phyloP scores from a whole-genome alignment of 495 filamentous ascomycete species.

The Xeromyces bisporus region DNA sequence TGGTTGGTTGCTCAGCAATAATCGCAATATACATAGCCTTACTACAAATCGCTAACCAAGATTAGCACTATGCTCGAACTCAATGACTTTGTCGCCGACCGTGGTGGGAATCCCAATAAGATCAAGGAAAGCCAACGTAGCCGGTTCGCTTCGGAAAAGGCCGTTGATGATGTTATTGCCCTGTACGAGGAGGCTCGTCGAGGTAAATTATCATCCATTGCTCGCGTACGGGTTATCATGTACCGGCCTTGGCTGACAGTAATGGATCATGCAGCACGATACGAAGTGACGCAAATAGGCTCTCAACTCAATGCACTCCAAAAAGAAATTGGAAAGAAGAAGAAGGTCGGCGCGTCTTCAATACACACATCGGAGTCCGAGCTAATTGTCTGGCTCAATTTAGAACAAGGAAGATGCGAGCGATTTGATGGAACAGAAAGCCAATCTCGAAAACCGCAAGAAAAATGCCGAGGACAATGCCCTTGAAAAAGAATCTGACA shows the following conservation, averaged over 20 bases:
- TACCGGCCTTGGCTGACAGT: constrained; percentile 1
- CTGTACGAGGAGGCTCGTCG: constrained; percentile 75
- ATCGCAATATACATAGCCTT: too few species aligned
- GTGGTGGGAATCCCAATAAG: constrained; percentile 72
- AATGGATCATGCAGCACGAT: constrained; percentile 40
- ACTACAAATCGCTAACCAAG: not conserved
- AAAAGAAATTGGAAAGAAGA: constrained; percentile 80
- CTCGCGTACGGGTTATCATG: not conserved
- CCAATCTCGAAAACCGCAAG: constrained; percentile 59
- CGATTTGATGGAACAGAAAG: constrained; percentile 58
- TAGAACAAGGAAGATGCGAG: constrained; percentile 73
- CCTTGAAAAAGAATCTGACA: constrained; percentile 49
- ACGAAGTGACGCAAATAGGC: constrained; percentile 61
- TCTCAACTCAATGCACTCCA: constrained; percentile 73
- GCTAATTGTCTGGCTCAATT: not conserved
- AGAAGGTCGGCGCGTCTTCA: constrained; percentile 43
- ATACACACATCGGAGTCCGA: not conserved
- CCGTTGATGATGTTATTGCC: constrained; percentile 77
- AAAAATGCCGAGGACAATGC: constrained; percentile 59
- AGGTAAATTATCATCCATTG: constrained; percentile 31
- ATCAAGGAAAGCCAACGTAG: constrained; percentile 80
- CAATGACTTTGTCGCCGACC: constrained; percentile 64
- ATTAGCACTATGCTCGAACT: constrained; percentile 52
- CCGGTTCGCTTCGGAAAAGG: constrained; percentile 60
- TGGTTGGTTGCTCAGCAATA: too few species aligned